Evolutionary conservation across 192 early-diverging fungal genomes (phyloP), one percentile per base, ranked within the genome.

Genomic region (Dissophora globulifera): DNA sequence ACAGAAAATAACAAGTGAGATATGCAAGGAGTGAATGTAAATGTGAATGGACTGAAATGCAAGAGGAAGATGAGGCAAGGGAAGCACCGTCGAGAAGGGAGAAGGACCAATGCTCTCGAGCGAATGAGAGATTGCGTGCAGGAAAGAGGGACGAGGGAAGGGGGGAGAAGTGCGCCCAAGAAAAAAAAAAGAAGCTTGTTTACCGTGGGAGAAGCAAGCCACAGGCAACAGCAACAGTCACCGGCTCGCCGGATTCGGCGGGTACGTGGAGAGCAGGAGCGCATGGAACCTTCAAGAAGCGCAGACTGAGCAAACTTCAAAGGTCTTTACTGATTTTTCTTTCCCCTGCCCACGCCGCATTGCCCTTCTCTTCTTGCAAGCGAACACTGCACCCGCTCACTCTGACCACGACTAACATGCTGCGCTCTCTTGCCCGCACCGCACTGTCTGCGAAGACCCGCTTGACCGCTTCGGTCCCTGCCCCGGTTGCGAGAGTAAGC

Each of bases 371-470:
- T 30, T 27, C 41, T 54, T 69, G 40, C 22, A 22, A 32, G 49
- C 47, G 10, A 38, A n/a, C n/a, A n/a, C n/a, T n/a, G n/a, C n/a
- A n/a, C n/a, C n/a, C n/a, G n/a, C n/a, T n/a, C n/a, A 53, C 53
- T 42, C 16, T 22, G 35, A 11, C 33, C 13, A 19, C 10, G 11
- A 30, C 40, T 40, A 43, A 16, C 1, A 75, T 75, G 70, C 32
- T 75, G 56, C 70, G 70, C 45, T 75, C 70, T 5, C 50, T 75
- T 27, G 50, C 70, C 30, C 57, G 57, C 57, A 75, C 70, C 16
- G 70, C 70, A 23, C 17, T 75, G 47, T 49, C 62, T 25, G 70
- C 70, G 6, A 29, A 57, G 70, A 33, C 70, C 29, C 57, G 50
- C 20, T 26, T 60, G 31, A n/a, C 41, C 27, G 27, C 48, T 17